These are phyloP conservation scores for Penicillium diatomitis DNA, from an alignment of 495 filamentous ascomycete genomes.

Conservation along the genomic window DNA sequence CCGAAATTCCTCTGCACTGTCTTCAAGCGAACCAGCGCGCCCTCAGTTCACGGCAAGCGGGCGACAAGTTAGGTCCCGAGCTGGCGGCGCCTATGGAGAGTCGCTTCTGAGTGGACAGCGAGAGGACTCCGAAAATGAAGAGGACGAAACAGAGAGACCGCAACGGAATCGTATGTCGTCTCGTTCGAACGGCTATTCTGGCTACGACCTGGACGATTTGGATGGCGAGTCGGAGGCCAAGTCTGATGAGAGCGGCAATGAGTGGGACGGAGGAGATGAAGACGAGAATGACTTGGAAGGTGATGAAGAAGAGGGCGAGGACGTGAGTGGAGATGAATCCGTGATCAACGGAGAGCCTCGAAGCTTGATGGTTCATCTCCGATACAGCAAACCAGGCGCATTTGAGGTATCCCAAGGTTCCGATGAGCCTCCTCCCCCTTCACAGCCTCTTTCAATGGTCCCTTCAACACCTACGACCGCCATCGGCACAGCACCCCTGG, in stretches of 20 bases:
- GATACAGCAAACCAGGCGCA: slow-evolving; percentile 32
- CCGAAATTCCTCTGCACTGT: slow-evolving; percentile 58
- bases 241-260: slow-evolving; percentile 51
- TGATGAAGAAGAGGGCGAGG: slow-evolving; percentile 53
- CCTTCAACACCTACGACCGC: neutral
- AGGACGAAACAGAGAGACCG: slow-evolving; percentile 22
- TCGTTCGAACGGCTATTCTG: slow-evolving; percentile 36
- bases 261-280: slow-evolving; percentile 62
- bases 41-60: slow-evolving; percentile 87
- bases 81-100: slow-evolving; percentile 75
- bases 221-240: slow-evolving; percentile 55
- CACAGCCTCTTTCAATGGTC: slow-evolving; percentile 9
- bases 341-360: slow-evolving; percentile 45
- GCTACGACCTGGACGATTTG: slow-evolving; percentile 51
- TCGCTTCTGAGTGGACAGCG: slow-evolving; percentile 49
- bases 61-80: slow-evolving; percentile 67
- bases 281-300: slow-evolving; percentile 59
- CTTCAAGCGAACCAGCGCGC: slow-evolving; percentile 58
- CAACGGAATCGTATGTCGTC: slow-evolving; percentile 23
- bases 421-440: slow-evolving; percentile 14
- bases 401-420: slow-evolving; percentile 9
- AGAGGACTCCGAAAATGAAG: slow-evolving; percentile 19
- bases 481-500: neutral
- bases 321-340: slow-evolving; percentile 47
- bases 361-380: slow-evolving; percentile 60